Evolutionary conservation across 106 monocot species (phyloP).

Genomic region (Allium fistulosum): DNA sequence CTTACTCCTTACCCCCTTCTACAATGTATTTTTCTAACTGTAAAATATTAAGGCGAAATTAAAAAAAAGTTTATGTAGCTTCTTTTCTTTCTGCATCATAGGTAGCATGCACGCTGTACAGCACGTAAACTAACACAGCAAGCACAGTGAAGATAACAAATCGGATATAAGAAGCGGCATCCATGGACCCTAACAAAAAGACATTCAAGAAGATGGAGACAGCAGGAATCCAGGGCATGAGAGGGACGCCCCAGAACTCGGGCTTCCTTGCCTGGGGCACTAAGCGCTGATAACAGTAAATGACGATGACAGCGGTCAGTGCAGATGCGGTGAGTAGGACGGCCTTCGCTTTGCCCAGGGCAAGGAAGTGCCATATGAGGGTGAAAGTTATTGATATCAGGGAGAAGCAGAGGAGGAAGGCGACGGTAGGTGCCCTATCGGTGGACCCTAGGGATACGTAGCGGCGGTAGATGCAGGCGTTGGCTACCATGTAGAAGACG

Average conservation of each 20-base stretch:
- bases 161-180: slow-evolving; percentile 53
- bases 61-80: not conserved
- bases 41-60: not conserved
- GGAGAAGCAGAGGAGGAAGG: slow-evolving; percentile 65
- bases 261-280: slow-evolving; percentile 62
- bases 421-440: slow-evolving; percentile 31
- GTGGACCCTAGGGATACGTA: slow-evolving; percentile 47
- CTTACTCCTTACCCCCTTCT: not conserved
- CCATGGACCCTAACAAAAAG: slow-evolving; percentile 77
- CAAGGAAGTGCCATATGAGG: slow-evolving; percentile 49
- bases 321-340: slow-evolving; percentile 26
- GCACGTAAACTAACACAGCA: slow-evolving; percentile 41
- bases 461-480: slow-evolving; percentile 81
- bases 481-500: slow-evolving; percentile 98
- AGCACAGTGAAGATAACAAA: slow-evolving; percentile 58
- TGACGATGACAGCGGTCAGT: slow-evolving; percentile 6
- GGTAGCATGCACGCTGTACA: slow-evolving; percentile 93
- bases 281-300: slow-evolving; percentile 29
- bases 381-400: slow-evolving; percentile 44
- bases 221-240: slow-evolving; percentile 85
- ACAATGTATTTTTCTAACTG: not conserved
- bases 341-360: slow-evolving; percentile 18
- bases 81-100: slow-evolving; percentile 52
- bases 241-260: slow-evolving; percentile 84
- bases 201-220: slow-evolving; percentile 82